phyloP scores from a whole-genome alignment of 371 early-diverging fungal species.

The Entomophthora muscae region DNA sequence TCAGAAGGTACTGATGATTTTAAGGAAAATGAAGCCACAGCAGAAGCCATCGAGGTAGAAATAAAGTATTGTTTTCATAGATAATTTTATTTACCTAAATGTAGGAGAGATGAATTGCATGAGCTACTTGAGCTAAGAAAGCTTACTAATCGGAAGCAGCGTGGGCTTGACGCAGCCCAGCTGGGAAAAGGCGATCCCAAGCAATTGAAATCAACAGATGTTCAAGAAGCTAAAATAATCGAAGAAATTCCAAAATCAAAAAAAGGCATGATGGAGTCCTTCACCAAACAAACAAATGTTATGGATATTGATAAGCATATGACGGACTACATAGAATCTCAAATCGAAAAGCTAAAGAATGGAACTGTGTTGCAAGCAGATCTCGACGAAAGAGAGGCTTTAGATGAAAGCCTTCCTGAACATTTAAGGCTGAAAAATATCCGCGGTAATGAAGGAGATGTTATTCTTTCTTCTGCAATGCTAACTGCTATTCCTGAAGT shows the following conservation, averaged over 20 bases:
- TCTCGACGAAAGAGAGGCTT: slow-evolving; percentile 52
- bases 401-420: slow-evolving; percentile 19
- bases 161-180: not conserved
- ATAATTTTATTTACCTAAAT: not conserved
- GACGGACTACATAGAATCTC: slow-evolving; percentile 15
- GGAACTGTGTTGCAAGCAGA: slow-evolving; percentile 42
- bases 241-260: not conserved
- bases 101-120: not conserved
- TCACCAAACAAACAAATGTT: slow-evolving; percentile 64
- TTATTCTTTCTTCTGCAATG: slow-evolving; percentile 74
- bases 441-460: slow-evolving; percentile 60
- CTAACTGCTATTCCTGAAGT: slow-evolving; percentile 86
- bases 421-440: slow-evolving; percentile 14
- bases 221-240: not conserved
- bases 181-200: not conserved
- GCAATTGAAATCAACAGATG: not conserved
- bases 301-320: slow-evolving; percentile 77
- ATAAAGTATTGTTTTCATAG: not conserved
- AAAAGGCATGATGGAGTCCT: slow-evolving; percentile 33
- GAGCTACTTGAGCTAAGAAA: not conserved
- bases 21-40: not conserved
- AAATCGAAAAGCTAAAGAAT: not conserved
- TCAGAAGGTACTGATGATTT: not conserved
- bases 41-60: not conserved
- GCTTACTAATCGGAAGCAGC: not conserved